phyloP scores from a whole-genome alignment of 139 green algal genomes.

The Astrephomene gubernaculifera region DNA sequence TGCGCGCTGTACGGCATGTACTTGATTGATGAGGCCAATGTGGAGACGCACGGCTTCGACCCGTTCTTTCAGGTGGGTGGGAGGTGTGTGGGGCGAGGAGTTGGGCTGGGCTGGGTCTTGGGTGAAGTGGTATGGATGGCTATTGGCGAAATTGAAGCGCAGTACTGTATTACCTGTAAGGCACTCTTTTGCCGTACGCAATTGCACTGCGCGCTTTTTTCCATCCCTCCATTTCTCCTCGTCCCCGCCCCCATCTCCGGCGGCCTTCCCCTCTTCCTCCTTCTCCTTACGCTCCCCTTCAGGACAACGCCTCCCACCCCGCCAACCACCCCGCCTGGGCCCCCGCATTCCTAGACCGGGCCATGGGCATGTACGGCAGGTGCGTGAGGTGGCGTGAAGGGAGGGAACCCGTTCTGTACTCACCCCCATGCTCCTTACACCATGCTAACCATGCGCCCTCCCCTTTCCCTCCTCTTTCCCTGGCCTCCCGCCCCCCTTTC shows the following conservation, averaged over 20 bases:
- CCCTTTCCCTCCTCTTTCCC: not conserved
- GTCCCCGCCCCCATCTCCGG: not conserved
- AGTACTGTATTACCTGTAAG: no score
- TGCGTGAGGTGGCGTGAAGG: no score
- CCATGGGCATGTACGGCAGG: slow-evolving; percentile 52
- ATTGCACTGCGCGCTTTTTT: no score
- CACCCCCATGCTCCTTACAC: no score
- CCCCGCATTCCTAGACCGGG: slow-evolving; percentile 80
- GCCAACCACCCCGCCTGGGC: slow-evolving; percentile 77
- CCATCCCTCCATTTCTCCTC: no score
- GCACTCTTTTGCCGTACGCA: no score
- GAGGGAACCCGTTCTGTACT: no score
- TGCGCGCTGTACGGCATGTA: slow-evolving; percentile 91
- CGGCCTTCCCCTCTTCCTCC: no score
- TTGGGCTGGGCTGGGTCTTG: no score
- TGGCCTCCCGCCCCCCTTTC: not conserved
- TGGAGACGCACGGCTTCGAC: slow-evolving; percentile 99
- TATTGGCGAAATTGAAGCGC: no score
- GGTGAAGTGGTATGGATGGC: no score
- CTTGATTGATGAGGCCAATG: slow-evolving; percentile 96
- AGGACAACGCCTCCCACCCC: slow-evolving; percentile 79
- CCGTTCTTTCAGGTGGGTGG: slow-evolving; percentile 60
- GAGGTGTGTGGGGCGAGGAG: not conserved
- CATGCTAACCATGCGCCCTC: no score
- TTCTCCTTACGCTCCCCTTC: not conserved